Base-by-base conservation (phyloP, 805 yeast genomes). In the Lipomyces yamanashiensis region DNA sequence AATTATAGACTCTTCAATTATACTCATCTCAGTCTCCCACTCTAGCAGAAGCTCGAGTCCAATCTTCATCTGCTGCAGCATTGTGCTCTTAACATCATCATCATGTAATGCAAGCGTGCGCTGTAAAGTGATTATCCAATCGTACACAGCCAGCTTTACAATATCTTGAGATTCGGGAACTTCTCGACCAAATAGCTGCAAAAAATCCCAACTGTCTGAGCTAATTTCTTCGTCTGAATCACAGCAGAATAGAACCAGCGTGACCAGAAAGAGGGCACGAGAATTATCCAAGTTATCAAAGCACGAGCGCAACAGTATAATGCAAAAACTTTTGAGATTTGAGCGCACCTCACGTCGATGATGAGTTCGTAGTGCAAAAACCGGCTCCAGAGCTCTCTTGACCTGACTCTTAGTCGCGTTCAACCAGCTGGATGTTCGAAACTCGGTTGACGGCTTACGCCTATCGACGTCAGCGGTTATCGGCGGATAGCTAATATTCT, bases 341-440 rank as follows among this genome's bases (percentile, higher is more conserved):
- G 68, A 62, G 54, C 74, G 72, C 5, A 81, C 81, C 57, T 78
- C 78, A 5, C 62, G 57, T 40, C 77, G 76, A 0, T 71, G 70
- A 61, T 76, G 77, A 2, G 45, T 59, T 33, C 72, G 59, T 0
- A 76, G 54, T 1, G 71, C 71, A 1, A 74, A 48, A 28, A 82
- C 73, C 1, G 77, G 68, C 28, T 76, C 73, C 6, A 87, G 62
- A 0, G 87, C 84, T 17, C 79, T 72, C 54, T 76, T 75, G 2
- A 85, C 75, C 69, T 87, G 89, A 17, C 73, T 69, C 4, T 82
- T 74, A 0, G 88, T 84, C 0, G 82, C 85, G 13, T 72, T 76
- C n/a, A 85, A 71, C 90, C 90, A 86, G 15, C 80, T 68, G 7
- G 76, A 76, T 4, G 83, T 80, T 70, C 89, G 73, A 28, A 58